These are phyloP conservation scores for Escovopsis sp. DNA, from an alignment of 2,329 filamentous ascomycete genomes.

Conservation along the genomic window DNA sequence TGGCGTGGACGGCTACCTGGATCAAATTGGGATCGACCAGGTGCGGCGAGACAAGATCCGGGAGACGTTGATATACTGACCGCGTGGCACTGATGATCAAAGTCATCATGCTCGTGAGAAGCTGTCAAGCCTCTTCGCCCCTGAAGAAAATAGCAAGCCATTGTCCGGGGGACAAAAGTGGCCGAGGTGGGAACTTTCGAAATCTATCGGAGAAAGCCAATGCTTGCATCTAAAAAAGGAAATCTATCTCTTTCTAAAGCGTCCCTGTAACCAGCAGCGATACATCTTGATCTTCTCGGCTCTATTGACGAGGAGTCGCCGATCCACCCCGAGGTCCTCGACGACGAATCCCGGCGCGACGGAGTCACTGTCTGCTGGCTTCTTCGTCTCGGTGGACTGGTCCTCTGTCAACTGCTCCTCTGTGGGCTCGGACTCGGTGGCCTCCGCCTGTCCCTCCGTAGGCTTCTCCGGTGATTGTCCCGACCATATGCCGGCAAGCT, in stretches of 20 bases:
- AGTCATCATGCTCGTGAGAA: background rate
- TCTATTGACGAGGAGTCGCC: constrained; percentile 82
- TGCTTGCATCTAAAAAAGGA: background rate
- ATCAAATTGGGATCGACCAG: constrained; percentile 41
- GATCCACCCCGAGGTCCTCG: constrained; percentile 68
- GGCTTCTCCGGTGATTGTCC: constrained; percentile 14
- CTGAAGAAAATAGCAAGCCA: no score
- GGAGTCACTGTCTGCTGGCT: constrained; percentile 10
- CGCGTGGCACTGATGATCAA: background rate
- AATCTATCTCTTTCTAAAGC: constrained; percentile 54
- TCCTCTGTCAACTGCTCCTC: no score
- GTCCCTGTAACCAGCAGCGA: constrained; percentile 85
- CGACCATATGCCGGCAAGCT: constrained; percentile 69
- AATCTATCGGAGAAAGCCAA: background rate
- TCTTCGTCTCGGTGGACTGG: constrained; percentile 4
- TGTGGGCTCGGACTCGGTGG: no score
- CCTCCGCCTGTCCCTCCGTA: no score
- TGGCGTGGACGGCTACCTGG: constrained; percentile 51
- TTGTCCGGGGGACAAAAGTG: no score
- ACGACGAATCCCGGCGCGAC: constrained; percentile 45
- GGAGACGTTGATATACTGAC: constrained; percentile 28
- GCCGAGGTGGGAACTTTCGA: no score
- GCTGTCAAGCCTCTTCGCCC: no score
- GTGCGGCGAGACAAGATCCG: constrained; percentile 26
- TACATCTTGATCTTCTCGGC: constrained; percentile 94